A percentile compares a stretch with the other conserved stretches of the same genome.
These are phyloP conservation scores for Plantago major DNA, from an alignment of 257 asterid genomes.

Conservation along the genomic window DNA sequence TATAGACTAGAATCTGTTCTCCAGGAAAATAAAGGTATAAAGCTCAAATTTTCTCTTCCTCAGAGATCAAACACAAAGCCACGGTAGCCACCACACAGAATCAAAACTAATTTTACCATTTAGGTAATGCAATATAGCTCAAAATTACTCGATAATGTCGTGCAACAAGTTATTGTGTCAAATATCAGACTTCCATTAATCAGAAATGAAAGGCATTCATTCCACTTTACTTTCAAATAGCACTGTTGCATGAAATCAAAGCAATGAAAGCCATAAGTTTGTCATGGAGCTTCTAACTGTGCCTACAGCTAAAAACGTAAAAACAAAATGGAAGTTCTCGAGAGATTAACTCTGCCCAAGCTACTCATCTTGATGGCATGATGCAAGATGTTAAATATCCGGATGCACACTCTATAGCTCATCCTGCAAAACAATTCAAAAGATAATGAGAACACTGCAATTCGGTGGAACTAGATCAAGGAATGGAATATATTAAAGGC, in stretches of 20 bases:
- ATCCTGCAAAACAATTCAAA: slow-evolving; percentile 44
- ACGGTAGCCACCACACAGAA: too few species aligned
- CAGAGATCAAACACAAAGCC: too few species aligned
- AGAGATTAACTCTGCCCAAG: slow-evolving; percentile 16
- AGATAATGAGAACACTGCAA: neutral
- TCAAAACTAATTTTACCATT: too few species aligned
- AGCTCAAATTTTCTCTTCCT: too few species aligned
- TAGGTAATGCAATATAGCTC: too few species aligned
- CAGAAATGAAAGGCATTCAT: slow-evolving; percentile 2
- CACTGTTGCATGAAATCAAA: neutral
- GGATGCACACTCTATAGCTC: slow-evolving; percentile 57
- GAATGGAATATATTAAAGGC: neutral
- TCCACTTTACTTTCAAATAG: slow-evolving; percentile 3
- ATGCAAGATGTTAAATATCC: slow-evolving; percentile 16
- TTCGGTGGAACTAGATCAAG: neutral
- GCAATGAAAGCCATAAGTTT: slow-evolving; percentile 23
- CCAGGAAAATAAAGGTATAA: too few species aligned
- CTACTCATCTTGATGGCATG: slow-evolving; percentile 18
- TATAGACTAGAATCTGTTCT: too few species aligned
- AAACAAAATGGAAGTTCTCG: slow-evolving; percentile 13
- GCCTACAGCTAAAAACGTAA: slow-evolving; percentile 24
- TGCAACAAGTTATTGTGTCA: neutral
- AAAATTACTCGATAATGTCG: neutral
- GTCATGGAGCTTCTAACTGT: slow-evolving; percentile 34
- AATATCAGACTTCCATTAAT: neutral